These are phyloP conservation scores for Sergeia podlipaevii DNA, from an alignment of 208 protist genomes.

Conservation along the genomic window DNA sequence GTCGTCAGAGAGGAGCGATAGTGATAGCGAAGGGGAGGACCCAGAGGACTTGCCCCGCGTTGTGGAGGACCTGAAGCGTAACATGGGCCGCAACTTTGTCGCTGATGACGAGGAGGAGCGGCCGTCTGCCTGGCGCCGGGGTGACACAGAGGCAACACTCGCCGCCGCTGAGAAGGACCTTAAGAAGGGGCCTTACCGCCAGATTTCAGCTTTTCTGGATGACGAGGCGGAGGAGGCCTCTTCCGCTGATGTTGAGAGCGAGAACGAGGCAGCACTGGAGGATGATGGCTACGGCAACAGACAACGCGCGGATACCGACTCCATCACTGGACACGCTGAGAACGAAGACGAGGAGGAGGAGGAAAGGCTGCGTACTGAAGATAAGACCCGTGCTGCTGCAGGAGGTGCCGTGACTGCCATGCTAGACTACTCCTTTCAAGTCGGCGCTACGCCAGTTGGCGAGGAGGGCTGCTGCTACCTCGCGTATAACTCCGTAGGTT, in stretches of 20 bases:
- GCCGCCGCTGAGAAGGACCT: conserved; percentile 26
- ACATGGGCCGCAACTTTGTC: conserved; percentile 25
- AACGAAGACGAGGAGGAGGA: conserved; percentile 24
- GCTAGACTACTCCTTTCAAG: conserved; percentile 77
- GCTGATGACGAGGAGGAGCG: conserved; percentile 39
- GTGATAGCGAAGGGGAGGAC: not conserved
- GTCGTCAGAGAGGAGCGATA: not conserved
- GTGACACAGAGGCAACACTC: conserved; percentile 31
- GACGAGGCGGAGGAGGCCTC: conserved; percentile 78
- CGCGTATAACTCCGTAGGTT: conserved; percentile 84
- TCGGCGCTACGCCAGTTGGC: conserved; percentile 65
- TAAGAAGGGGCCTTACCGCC: conserved; percentile 15
- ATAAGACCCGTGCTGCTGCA: not conserved
- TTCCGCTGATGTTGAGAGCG: conserved; percentile 18
- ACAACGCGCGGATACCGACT: not conserved
- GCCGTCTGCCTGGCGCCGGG: conserved; percentile 57
- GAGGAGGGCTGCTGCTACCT: conserved; percentile 77
- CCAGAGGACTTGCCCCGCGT: conserved; percentile 58
- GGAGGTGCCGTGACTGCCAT: conserved; percentile 1
- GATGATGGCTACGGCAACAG: conserved; percentile 13
- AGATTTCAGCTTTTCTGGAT: conserved; percentile 46
- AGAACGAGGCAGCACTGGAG: conserved; percentile 19
- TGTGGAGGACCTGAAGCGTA: conserved; percentile 51
- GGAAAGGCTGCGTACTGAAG: no score
- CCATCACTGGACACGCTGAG: not conserved